A percentile compares a stretch with the other conserved stretches of the same genome.
Conservation (phyloP, 768 basidiomycete genomes). For the Pulveroboletus frians region DNA sequence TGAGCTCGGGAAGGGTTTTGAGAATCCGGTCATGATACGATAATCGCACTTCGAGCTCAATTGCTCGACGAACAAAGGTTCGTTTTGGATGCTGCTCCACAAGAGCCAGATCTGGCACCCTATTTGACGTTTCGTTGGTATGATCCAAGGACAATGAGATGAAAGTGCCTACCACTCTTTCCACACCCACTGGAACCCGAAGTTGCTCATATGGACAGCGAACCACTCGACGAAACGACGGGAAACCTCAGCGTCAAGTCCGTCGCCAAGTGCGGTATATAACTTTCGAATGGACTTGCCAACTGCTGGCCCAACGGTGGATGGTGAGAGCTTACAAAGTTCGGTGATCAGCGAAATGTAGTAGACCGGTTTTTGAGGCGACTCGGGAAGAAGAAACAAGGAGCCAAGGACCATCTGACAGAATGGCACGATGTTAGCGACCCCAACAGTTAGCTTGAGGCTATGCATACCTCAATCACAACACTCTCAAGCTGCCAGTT, state of each 20-base stretch:
- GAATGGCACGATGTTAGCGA: background rate
- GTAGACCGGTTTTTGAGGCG: constrained; percentile 75
- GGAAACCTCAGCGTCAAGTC: constrained; percentile 79
- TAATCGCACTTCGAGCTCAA: constrained; percentile 86
- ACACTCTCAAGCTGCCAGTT: constrained; percentile 89
- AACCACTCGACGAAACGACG: constrained; percentile 94
- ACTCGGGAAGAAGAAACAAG: constrained; percentile 71
- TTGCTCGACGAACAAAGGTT: constrained; percentile 77
- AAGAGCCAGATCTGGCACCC: constrained; percentile 81
- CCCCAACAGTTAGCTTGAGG: background rate
- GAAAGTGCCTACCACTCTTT: constrained; percentile 78
- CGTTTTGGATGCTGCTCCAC: constrained; percentile 78
- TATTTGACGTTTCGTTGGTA: constrained; percentile 28
- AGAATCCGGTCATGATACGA: constrained; percentile 91
- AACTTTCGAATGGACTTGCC: constrained; percentile 92
- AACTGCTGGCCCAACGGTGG: constrained; percentile 91
- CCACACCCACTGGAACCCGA: constrained; percentile 98
- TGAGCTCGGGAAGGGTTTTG: constrained; percentile 78
- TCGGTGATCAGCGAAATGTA: constrained; percentile 88
- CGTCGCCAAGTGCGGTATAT: constrained; percentile 73
- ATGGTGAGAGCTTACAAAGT: constrained; percentile 88
- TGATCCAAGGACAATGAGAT: background rate
- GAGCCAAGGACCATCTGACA: constrained; percentile 65
- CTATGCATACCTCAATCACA: constrained; percentile 64
- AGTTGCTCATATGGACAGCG: constrained; percentile 93